These are phyloP conservation scores for Globisporangium echinulatum DNA, from an alignment of 352 stramenopile species.

Conservation along the genomic window DNA sequence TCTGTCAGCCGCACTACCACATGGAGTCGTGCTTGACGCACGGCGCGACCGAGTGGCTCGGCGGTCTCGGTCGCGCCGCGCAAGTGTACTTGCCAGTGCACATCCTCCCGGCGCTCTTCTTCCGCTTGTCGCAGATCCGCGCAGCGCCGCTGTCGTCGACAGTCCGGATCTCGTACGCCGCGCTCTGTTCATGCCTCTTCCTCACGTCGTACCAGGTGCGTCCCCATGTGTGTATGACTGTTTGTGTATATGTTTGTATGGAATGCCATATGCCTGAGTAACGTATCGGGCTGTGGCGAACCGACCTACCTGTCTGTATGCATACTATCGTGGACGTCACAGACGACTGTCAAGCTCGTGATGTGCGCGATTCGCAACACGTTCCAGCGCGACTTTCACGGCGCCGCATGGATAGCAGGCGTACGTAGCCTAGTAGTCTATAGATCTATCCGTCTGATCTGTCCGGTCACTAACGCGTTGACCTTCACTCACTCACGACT, in stretches of 20 bases:
- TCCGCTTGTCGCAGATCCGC: constrained; percentile 60
- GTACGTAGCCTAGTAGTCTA: constrained; percentile 23
- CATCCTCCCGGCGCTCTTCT: constrained; percentile 68
- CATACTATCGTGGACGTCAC: background rate
- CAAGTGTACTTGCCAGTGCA: constrained; percentile 82
- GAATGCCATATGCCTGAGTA: no score
- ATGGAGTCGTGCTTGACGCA: constrained; percentile 82
- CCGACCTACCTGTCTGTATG: no score
- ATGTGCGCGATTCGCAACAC: constrained; percentile 69
- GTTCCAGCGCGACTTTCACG: constrained; percentile 55
- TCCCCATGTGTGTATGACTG: background rate
- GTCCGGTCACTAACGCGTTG: no score
- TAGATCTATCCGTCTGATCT: background rate
- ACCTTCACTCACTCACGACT: no score
- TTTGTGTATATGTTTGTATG: background rate
- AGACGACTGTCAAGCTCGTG: constrained; percentile 70
- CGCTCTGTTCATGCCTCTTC: constrained; percentile 74
- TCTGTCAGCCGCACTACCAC: constrained; percentile 84
- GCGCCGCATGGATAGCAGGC: constrained; percentile 39
- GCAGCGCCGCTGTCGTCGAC: constrained; percentile 36
- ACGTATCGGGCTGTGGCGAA: no score
- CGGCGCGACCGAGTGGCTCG: constrained; percentile 67
- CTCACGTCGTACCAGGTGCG: constrained; percentile 77
- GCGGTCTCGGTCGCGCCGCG: constrained; percentile 56
- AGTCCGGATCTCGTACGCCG: constrained; percentile 48